These are phyloP conservation scores for Euphorbia schlechtendalii DNA, from an alignment of 441 rosid species.

Conservation along the genomic window DNA sequence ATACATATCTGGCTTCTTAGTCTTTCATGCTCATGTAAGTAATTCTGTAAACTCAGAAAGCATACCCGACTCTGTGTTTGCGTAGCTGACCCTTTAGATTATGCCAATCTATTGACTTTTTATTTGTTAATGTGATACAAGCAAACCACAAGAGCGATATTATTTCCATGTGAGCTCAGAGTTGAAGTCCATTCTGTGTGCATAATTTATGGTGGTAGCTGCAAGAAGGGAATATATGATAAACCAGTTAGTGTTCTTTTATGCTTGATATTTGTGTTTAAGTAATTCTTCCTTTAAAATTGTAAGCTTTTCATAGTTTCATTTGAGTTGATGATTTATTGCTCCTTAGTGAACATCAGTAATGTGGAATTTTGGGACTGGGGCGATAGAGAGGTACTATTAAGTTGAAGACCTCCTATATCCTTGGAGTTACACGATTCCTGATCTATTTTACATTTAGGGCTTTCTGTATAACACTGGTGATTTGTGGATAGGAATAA, in stretches of 20 bases:
- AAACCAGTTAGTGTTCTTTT: background rate
- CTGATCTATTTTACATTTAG: too few relatives aligned
- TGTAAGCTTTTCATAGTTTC: background rate
- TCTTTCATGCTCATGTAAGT: background rate
- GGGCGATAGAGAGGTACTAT: background rate
- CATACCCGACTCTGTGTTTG: too few relatives aligned
- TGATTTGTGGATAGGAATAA: background rate
- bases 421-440: background rate
- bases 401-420: background rate
- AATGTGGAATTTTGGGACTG: too few relatives aligned
- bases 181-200: background rate
- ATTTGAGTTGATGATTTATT: background rate
- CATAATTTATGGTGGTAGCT: background rate
- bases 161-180: background rate
- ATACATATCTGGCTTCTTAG: background rate
- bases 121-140: background rate
- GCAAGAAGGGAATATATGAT: background rate
- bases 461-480: too few relatives aligned
- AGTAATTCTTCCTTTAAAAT: background rate
- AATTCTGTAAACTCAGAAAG: background rate
- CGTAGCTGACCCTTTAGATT: too few relatives aligned
- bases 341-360: too few relatives aligned
- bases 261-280: background rate
- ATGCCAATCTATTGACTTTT: too few relatives aligned
- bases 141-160: background rate